Evolutionary conservation across 352 stramenopile genomes (phyloP).

Genomic region (Thraustochytrium sp.): DNA sequence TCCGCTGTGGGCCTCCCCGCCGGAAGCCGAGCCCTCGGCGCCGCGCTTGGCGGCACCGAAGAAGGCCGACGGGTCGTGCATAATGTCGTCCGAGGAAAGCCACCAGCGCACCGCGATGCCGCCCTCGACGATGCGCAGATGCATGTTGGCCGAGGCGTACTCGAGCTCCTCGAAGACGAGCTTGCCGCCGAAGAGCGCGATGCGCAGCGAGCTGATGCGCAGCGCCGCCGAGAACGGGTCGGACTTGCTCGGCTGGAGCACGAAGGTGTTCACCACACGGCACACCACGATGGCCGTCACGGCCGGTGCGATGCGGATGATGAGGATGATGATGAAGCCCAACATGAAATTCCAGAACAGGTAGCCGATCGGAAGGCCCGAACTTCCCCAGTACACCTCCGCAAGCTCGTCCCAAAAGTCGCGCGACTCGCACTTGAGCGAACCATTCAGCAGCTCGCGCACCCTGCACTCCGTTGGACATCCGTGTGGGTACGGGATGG

Average conservation of each 20-base stretch:
- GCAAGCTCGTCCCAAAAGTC: constrained; percentile 30
- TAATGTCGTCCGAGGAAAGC: background rate
- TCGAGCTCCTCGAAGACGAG: constrained; percentile 32
- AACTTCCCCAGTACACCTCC: constrained; percentile 14
- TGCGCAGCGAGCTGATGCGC: constrained; percentile 8
- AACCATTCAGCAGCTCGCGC: background rate
- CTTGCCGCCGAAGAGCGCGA: background rate
- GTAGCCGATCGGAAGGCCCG: constrained; percentile 15
- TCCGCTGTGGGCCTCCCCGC: background rate
- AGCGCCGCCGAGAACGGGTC: background rate
- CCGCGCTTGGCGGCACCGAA: background rate
- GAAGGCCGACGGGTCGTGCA: background rate
- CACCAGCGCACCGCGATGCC: constrained; percentile 11
- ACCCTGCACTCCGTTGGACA: background rate
- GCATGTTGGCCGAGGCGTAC: constrained; percentile 32
- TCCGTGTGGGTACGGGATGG: background rate
- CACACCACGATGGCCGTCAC: background rate
- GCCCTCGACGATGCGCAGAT: constrained; percentile 36
- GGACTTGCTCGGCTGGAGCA: background rate
- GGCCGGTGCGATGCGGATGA: background rate
- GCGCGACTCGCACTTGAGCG: background rate
- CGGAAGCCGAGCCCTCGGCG: background rate
- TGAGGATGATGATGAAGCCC: constrained; percentile 8
- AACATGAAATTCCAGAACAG: constrained; percentile 40
- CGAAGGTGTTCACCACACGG: constrained; percentile 6